A percentile compares a stretch with the other conserved stretches of the same genome.
Evolutionary conservation across 2,329 filamentous ascomycete genomes (phyloP).

Genomic region (Fonsecaea erecta): DNA sequence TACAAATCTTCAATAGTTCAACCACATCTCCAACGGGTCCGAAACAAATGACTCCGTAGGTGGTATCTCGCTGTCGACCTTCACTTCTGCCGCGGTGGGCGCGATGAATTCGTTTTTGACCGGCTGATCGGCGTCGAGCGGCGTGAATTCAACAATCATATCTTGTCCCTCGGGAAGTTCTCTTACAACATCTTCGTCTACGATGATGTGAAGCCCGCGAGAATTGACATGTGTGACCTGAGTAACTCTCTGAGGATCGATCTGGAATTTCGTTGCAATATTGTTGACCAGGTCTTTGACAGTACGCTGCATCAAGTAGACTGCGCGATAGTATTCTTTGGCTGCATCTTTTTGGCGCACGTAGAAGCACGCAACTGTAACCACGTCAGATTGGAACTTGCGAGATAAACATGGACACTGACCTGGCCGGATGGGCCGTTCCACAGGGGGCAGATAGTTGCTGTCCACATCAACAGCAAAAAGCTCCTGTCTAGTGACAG

Average conservation of each 20-base stretch:
- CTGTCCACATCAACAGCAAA: constrained; percentile 76
- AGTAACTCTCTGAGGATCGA: constrained; percentile 73
- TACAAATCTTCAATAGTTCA: constrained; percentile 35
- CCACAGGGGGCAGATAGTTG: constrained; percentile 77
- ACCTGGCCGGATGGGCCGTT: constrained; percentile 70
- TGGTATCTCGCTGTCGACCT: constrained; percentile 35
- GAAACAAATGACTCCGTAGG: constrained; percentile 28
- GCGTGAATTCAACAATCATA: constrained; percentile 73
- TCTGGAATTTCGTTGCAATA: constrained; percentile 77
- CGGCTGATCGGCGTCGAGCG: constrained; percentile 55
- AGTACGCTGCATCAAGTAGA: constrained; percentile 81
- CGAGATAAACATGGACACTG: constrained; percentile 40
- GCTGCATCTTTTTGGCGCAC: constrained; percentile 61
- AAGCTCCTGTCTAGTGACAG: constrained; percentile 23
- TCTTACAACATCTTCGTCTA: constrained; percentile 87
- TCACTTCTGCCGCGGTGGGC: constrained; percentile 23
- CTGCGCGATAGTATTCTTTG: constrained; percentile 73
- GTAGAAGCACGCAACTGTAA: constrained; percentile 83
- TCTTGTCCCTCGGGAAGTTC: constrained; percentile 89
- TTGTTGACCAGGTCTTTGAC: constrained; percentile 73
- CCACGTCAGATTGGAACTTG: constrained; percentile 41
- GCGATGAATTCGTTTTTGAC: constrained; percentile 33
- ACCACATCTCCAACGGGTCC: constrained; percentile 39
- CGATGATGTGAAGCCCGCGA: constrained; percentile 77
- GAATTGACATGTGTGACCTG: constrained; percentile 74